Percentiles rank a stretch among this genome's conserved stretches.
Conservation (phyloP, 495 filamentous ascomycete species). For the Xylaria acuta region DNA sequence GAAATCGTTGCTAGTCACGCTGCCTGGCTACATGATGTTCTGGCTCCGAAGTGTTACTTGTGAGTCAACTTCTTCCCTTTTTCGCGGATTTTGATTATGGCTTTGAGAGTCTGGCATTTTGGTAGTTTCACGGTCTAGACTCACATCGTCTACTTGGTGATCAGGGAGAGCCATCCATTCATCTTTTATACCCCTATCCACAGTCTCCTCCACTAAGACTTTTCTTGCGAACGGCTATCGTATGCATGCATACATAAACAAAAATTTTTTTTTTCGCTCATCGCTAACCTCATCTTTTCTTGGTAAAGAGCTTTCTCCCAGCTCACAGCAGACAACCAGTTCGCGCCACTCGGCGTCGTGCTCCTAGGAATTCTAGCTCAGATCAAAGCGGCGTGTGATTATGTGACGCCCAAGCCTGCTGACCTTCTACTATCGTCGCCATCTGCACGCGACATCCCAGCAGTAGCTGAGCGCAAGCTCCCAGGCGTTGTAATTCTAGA, state of each 20-base stretch:
- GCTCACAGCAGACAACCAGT: constrained; percentile 73
- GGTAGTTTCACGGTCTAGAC: not conserved
- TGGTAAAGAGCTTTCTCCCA: constrained; percentile 68
- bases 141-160: not conserved
- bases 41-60: constrained; percentile 42
- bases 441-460: not conserved
- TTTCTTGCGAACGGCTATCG: not conserved
- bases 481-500: not conserved
- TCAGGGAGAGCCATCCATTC: not conserved
- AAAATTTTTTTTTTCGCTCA: not conserved
- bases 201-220: not conserved
- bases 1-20: constrained; percentile 30
- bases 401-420: not conserved
- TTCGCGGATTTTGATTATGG: not conserved
- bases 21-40: constrained; percentile 43
- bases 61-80: constrained; percentile 25
- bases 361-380: constrained; percentile 71
- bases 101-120: not conserved
- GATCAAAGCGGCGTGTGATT: constrained; percentile 53
- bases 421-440: not conserved
- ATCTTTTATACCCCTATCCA: not conserved
- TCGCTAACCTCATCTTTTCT: not conserved
- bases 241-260: too few species aligned
- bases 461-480: not conserved
- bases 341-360: constrained; percentile 78